Evolutionary conservation across 2,329 filamentous ascomycete genomes (phyloP).

Genomic region (Metarhizium guizhouense): DNA sequence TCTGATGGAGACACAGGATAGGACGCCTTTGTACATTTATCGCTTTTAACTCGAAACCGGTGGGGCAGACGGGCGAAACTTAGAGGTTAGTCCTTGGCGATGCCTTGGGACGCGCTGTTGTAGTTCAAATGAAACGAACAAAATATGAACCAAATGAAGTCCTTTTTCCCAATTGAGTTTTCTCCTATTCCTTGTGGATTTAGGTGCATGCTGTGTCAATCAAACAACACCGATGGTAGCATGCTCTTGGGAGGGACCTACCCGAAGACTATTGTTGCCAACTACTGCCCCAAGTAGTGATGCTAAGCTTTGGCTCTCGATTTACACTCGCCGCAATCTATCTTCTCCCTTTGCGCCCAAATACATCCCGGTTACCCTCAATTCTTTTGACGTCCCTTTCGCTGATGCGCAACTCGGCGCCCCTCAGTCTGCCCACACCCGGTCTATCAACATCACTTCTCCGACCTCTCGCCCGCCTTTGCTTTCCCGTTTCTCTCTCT

Average conservation of each 20-base stretch:
- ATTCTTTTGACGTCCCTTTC: conserved; percentile 67
- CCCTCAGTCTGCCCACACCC: conserved; percentile 69
- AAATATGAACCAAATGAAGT: conserved; percentile 11
- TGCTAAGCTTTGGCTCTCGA: no score
- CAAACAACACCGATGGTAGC: no score
- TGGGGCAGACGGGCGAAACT: conserved; percentile 3
- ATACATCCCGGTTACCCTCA: conserved; percentile 41
- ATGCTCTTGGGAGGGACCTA: no score
- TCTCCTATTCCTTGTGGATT: not conserved
- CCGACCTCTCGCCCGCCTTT: conserved; percentile 31
- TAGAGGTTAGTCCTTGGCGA: not conserved
- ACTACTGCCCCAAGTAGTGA: no score
- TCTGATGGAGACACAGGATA: conserved; percentile 7
- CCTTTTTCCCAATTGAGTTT: not conserved
- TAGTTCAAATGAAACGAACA: conserved; percentile 2
- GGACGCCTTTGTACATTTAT: conserved; percentile 22
- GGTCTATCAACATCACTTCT: conserved; percentile 68
- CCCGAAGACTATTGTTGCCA: no score
- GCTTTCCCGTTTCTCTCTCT: conserved; percentile 45
- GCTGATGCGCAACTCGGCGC: conserved; percentile 71
- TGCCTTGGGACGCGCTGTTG: not conserved
- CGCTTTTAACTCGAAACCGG: conserved; percentile 10
- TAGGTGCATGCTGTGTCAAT: no score
- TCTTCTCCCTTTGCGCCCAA: conserved; percentile 28
- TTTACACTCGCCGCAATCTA: not conserved